These are phyloP conservation scores for Knoxdaviesia capensis DNA, from an alignment of 2,329 filamentous ascomycete species.

Conservation along the genomic window DNA sequence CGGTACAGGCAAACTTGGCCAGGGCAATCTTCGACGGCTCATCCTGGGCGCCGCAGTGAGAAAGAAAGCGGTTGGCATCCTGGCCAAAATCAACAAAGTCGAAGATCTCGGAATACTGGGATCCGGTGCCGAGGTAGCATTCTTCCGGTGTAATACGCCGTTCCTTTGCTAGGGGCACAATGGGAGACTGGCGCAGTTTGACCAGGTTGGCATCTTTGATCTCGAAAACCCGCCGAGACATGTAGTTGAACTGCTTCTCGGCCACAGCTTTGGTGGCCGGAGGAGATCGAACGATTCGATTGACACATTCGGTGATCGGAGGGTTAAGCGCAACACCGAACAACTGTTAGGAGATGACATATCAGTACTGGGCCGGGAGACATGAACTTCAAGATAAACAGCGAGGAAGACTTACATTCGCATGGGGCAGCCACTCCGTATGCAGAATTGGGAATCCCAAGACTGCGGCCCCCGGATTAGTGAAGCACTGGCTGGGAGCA, in stretches of 20 bases:
- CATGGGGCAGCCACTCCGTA: constrained; percentile 59
- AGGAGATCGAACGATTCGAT: constrained; percentile 49
- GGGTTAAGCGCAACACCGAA: constrained; percentile 78
- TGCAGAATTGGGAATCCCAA: constrained; percentile 66
- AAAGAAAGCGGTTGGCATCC: constrained; percentile 73
- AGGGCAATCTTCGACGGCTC: constrained; percentile 80
- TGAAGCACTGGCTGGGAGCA: constrained; percentile 59
- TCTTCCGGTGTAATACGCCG: constrained; percentile 3
- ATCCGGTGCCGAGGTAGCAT: constrained; percentile 51
- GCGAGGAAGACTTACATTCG: constrained; percentile 21
- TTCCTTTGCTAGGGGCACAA: constrained; percentile 43
- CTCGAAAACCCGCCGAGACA: constrained; percentile 58
- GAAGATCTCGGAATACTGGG: constrained; percentile 70
- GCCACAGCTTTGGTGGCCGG: constrained; percentile 49
- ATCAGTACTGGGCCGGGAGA: no score
- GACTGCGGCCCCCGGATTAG: constrained; percentile 54
- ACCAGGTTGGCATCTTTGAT: constrained; percentile 40
- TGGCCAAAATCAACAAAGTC: constrained; percentile 90
- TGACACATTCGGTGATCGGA: constrained; percentile 55
- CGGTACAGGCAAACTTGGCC: constrained; percentile 60
- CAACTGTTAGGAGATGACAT: constrained; percentile 22
- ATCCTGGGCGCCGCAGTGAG: constrained; percentile 73
- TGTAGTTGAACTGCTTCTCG: constrained; percentile 59
- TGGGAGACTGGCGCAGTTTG: constrained; percentile 40
- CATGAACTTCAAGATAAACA: constrained; percentile 1